A percentile compares a stretch with the other conserved stretches of the same genome.
Conservation (phyloP, 2,329 filamentous ascomycete genomes). For the Fusarium nisikadoi region DNA sequence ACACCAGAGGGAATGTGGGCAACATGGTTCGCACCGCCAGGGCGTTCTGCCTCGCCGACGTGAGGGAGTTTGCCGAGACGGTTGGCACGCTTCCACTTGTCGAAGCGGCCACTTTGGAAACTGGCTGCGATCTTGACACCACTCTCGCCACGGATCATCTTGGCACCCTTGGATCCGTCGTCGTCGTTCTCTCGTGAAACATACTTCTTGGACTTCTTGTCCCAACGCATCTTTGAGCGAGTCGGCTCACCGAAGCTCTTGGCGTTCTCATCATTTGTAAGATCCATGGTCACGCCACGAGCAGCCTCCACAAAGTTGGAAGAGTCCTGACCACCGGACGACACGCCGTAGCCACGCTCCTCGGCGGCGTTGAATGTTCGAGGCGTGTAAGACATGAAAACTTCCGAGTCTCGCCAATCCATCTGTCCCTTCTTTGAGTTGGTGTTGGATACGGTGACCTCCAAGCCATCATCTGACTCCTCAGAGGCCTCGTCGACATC, state of each 20-base stretch:
- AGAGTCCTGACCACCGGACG: slow-evolving; percentile 76
- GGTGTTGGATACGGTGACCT: slow-evolving; percentile 75
- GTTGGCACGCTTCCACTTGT: slow-evolving; percentile 89
- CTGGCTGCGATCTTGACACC: slow-evolving; percentile 95
- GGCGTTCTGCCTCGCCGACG: slow-evolving; percentile 82
- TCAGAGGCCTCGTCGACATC: slow-evolving; percentile 58
- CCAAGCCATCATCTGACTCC: slow-evolving; percentile 71
- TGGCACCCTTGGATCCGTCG: slow-evolving; percentile 79
- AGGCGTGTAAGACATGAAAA: slow-evolving; percentile 97
- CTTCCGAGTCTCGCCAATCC: slow-evolving; percentile 83
- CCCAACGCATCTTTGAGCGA: slow-evolving; percentile 87
- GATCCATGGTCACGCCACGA: slow-evolving; percentile 89
- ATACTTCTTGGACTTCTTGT: slow-evolving; percentile 96
- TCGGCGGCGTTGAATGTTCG: slow-evolving; percentile 83
- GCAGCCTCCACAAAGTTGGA: slow-evolving; percentile 88
- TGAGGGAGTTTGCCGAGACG: slow-evolving; percentile 81
- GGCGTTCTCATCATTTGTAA: slow-evolving; percentile 85
- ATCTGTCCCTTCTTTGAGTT: slow-evolving; percentile 65
- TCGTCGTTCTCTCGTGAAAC: slow-evolving; percentile 92
- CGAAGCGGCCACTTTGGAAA: slow-evolving; percentile 94
- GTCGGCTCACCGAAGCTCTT: slow-evolving; percentile 82
- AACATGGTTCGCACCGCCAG: slow-evolving; percentile 36
- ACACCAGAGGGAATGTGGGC: slow-evolving; percentile 48
- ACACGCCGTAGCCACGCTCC: slow-evolving; percentile 92
- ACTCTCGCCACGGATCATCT: slow-evolving; percentile 86